Conservation (phyloP, 768 basidiomycete genomes). For the Trametes punicea region DNA sequence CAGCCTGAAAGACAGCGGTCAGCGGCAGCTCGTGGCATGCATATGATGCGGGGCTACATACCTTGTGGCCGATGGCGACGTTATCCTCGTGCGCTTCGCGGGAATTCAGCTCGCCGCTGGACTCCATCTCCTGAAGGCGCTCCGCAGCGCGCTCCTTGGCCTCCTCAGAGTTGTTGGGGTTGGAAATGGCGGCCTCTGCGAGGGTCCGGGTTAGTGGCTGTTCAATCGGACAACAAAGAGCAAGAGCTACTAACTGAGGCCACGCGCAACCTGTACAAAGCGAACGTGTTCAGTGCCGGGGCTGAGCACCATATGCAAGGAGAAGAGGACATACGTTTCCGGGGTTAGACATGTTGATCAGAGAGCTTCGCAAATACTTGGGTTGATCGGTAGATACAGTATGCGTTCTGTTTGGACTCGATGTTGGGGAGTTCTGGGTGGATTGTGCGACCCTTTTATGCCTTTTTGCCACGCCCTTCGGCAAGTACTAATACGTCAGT, state of each 20-base stretch:
- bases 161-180: conserved; percentile 21
- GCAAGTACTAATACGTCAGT: neutral
- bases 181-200: conserved; percentile 17
- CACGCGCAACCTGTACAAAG: conserved; percentile 15
- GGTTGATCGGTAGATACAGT: neutral
- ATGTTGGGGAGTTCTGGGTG: too few relatives aligned
- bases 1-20: conserved; percentile 40
- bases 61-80: conserved; percentile 22
- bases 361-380: neutral
- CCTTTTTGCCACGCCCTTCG: too few relatives aligned
- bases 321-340: conserved; percentile 7
- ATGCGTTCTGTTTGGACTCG: too few relatives aligned
- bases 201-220: neutral
- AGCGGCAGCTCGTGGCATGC: neutral
- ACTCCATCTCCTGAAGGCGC: conserved; percentile 12
- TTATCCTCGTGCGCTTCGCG: conserved; percentile 15
- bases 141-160: conserved; percentile 15
- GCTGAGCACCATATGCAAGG: neutral
- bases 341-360: conserved; percentile 12
- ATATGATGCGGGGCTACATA: neutral
- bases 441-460: neutral
- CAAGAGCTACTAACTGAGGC: conserved; percentile 8
- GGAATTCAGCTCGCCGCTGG: conserved; percentile 13
- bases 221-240: neutral
- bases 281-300: neutral